Evolutionary conservation across 140 eudicot genomes (phyloP).

Genomic region (Eryngium alpinum): DNA sequence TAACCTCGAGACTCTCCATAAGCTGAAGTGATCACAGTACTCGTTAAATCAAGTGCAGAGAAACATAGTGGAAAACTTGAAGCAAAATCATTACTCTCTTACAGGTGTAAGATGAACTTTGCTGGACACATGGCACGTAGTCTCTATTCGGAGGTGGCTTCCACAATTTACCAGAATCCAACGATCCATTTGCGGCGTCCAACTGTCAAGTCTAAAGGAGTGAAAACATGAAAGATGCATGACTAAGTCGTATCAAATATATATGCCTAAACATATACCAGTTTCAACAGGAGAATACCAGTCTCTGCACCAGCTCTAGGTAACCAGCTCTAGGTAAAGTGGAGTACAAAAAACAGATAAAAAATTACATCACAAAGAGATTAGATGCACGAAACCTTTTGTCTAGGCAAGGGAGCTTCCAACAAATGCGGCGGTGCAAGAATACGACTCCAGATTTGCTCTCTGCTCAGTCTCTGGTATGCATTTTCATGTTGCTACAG

Average conservation of each 20-base stretch:
- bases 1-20: conserved; percentile 76
- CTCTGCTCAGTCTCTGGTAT: conserved; percentile 70
- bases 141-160: conserved; percentile 78
- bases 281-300: background rate
- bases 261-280: conserved; percentile 5
- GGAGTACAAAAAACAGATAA: background rate
- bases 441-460: conserved; percentile 44
- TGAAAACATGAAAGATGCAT: conserved; percentile 77
- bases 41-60: conserved; percentile 4
- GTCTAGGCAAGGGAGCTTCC: conserved; percentile 51
- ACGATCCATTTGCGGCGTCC: conserved; percentile 50
- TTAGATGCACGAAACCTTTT: conserved; percentile 59
- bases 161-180: conserved; percentile 62
- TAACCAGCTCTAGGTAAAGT: background rate
- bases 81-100: conserved; percentile 19
- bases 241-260: conserved; percentile 38
- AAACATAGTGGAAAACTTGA: background rate
- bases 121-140: conserved; percentile 67
- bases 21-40: conserved; percentile 34
- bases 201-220: conserved; percentile 97
- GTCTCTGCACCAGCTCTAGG: background rate
- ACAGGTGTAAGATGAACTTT: conserved; percentile 56
- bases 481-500: conserved; percentile 71
- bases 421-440: conserved; percentile 40
- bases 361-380: background rate